Evolutionary conservation across 2,329 filamentous ascomycete genomes (phyloP).

Genomic region (Colletotrichum liaoningense): DNA sequence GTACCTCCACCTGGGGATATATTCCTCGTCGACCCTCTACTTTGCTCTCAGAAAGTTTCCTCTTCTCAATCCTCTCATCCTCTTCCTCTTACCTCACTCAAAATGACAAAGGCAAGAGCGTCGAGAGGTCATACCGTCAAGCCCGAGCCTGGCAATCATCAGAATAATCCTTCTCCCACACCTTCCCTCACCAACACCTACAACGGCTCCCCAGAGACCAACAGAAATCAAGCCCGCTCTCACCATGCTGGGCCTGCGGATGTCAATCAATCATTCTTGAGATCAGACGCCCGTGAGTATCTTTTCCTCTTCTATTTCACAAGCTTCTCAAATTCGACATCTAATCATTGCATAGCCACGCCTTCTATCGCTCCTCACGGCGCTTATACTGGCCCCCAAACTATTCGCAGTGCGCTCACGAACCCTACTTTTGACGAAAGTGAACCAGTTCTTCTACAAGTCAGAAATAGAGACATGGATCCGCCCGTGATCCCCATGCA

Average conservation of each 20-base stretch:
- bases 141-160: conserved; percentile 16
- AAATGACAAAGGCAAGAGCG: conserved; percentile 29
- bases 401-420: conserved; percentile 22
- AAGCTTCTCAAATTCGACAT: not conserved
- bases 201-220: conserved; percentile 7
- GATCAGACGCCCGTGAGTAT: conserved; percentile 54
- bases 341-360: conserved; percentile 43
- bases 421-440: conserved; percentile 40
- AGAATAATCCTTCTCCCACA: not conserved
- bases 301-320: not conserved
- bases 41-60: not conserved
- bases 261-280: conserved; percentile 35
- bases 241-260: not conserved
- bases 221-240: not conserved
- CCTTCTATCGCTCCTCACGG: conserved; percentile 39
- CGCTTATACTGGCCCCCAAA: not conserved
- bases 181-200: conserved; percentile 21
- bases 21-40: not conserved
- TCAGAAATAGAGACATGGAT: conserved; percentile 45
- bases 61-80: not conserved
- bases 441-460: conserved; percentile 51
- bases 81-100: conserved; percentile 8
- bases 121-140: conserved; percentile 19
- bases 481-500: conserved; percentile 39
- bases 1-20: not conserved